A percentile compares a stretch with the other conserved stretches of the same genome.
Evolutionary conservation across 805 yeast species (phyloP).

Genomic region (Yamadazyma sp.): DNA sequence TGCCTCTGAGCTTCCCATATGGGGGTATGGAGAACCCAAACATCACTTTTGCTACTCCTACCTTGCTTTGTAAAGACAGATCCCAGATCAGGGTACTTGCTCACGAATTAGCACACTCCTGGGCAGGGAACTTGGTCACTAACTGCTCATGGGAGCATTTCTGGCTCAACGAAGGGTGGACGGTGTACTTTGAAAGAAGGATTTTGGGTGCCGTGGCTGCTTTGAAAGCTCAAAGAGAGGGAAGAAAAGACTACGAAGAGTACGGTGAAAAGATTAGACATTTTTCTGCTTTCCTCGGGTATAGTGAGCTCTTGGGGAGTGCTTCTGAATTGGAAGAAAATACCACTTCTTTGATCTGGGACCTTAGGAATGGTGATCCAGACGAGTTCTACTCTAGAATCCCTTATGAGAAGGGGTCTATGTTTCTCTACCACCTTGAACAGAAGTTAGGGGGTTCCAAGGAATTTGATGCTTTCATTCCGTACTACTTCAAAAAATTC

Average conservation of each 20-base stretch:
- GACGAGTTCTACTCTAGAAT: constrained; percentile 33
- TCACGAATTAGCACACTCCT: constrained; percentile 39
- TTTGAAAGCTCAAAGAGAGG: constrained; percentile 21
- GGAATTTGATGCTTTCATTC: constrained; percentile 30
- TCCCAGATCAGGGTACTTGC: constrained; percentile 36
- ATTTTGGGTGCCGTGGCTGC: constrained; percentile 32
- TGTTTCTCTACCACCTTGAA: constrained; percentile 30
- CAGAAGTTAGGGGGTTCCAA: constrained; percentile 22
- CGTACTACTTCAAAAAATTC: constrained; percentile 28
- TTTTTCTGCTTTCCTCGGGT: constrained; percentile 33
- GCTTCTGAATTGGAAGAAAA: constrained; percentile 21
- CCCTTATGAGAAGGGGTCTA: constrained; percentile 39
- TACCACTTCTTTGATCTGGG: constrained; percentile 26
- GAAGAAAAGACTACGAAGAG: constrained; percentile 17
- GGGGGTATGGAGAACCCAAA: constrained; percentile 44
- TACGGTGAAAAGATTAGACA: constrained; percentile 35
- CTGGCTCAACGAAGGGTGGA: constrained; percentile 41
- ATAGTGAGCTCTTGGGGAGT: constrained; percentile 28
- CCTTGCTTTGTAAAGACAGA: constrained; percentile 33
- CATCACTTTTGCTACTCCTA: constrained; percentile 35
- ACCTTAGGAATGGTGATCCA: constrained; percentile 23
- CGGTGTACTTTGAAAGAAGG: constrained; percentile 35
- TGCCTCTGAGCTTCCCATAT: constrained; percentile 34
- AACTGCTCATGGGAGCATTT: constrained; percentile 39
- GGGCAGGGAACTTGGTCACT: constrained; percentile 40